These are phyloP conservation scores for Annulohypoxylon maeteangense DNA, from an alignment of 495 filamentous ascomycete species.

Conservation along the genomic window DNA sequence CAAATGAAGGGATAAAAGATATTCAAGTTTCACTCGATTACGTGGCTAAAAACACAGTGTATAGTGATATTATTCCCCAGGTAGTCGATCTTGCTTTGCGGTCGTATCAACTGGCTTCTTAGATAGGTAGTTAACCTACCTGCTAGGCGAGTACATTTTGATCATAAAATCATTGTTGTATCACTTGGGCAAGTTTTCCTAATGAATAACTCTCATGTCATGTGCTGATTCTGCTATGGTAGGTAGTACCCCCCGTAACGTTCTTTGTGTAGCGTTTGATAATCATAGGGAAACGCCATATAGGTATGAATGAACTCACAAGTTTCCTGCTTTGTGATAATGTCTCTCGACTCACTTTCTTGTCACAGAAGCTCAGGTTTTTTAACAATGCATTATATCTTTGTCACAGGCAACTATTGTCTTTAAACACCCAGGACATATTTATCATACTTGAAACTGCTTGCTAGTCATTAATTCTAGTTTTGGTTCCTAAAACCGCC, in stretches of 20 bases:
- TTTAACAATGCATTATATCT: background rate
- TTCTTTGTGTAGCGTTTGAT: background rate
- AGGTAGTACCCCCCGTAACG: background rate
- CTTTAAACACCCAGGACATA: background rate
- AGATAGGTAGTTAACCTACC: too few relatives aligned
- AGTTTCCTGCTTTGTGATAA: background rate
- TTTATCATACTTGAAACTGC: background rate
- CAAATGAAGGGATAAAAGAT: background rate
- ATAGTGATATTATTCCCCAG: background rate
- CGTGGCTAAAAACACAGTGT: background rate
- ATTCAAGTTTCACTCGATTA: background rate
- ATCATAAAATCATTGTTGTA: too few relatives aligned
- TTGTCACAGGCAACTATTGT: slow-evolving; percentile 2
- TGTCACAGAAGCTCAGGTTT: background rate
- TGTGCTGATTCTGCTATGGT: too few relatives aligned
- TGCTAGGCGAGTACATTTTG: too few relatives aligned
- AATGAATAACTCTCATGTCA: too few relatives aligned
- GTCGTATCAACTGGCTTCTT: too few relatives aligned
- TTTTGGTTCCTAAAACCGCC: background rate
- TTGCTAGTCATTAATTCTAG: background rate
- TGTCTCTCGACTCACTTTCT: background rate
- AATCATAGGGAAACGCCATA: background rate
- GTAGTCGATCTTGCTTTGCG: too few relatives aligned
- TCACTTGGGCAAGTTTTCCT: too few relatives aligned
- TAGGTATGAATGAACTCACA: background rate